A percentile compares a stretch with the other conserved stretches of the same genome.
Evolutionary conservation across 2,329 filamentous ascomycete species (phyloP).

Genomic region (Aspergillus alliaceus): DNA sequence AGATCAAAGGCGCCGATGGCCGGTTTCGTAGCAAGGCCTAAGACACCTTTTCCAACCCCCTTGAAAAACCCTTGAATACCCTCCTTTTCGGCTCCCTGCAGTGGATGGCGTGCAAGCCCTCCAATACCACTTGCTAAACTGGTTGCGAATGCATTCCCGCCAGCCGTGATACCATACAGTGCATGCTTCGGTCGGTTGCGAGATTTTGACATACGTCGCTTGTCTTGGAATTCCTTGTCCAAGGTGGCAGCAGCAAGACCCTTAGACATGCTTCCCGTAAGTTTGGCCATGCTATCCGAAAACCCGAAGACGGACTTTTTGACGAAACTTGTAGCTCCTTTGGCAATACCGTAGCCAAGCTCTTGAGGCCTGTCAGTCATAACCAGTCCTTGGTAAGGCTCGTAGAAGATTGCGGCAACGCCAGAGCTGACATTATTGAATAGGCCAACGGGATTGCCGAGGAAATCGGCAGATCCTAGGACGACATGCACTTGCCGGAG

Average conservation of each 20-base stretch:
- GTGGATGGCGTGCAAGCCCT: conserved; percentile 85
- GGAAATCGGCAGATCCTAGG: conserved; percentile 92
- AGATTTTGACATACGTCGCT: conserved; percentile 86
- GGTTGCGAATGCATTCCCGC: conserved; percentile 90
- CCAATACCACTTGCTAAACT: conserved; percentile 93
- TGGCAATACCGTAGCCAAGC: conserved; percentile 90
- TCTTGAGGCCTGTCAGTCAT: conserved; percentile 95
- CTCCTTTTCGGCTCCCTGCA: conserved; percentile 95
- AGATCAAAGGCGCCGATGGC: conserved; percentile 96
- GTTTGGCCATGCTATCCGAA: conserved; percentile 95
- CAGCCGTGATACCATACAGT: conserved; percentile 90
- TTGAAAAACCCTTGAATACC: conserved; percentile 94
- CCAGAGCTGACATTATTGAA: conserved; percentile 99
- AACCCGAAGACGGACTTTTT: conserved; percentile 99
- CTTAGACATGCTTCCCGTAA: conserved; percentile 96
- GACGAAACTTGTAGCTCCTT: conserved; percentile 93
- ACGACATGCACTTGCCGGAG: conserved; percentile 97
- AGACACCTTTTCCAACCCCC: conserved; percentile 89
- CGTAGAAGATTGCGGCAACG: conserved; percentile 97
- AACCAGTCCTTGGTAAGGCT: conserved; percentile 96
- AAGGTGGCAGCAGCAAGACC: conserved; percentile 91
- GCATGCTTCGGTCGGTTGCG: conserved; percentile 96
- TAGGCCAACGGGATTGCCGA: conserved; percentile 93
- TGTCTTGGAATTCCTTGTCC: conserved; percentile 98
- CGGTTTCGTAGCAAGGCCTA: conserved; percentile 94